Conservation (phyloP, 768 basidiomycete genomes). For the Gyrodon lividus region DNA sequence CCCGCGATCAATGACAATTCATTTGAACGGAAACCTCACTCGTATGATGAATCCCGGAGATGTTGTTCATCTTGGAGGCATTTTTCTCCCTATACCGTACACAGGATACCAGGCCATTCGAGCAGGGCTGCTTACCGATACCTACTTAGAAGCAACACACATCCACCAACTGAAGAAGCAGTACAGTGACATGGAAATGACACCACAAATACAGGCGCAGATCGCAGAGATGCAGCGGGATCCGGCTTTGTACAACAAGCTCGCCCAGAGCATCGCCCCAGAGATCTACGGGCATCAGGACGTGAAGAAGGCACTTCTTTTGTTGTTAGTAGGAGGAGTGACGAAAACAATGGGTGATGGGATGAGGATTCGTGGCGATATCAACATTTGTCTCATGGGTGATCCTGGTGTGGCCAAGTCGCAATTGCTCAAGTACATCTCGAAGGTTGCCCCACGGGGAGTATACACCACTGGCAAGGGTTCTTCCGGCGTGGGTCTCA, state of each 20-base stretch:
- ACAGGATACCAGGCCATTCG: slow-evolving; percentile 97
- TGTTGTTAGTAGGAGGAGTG: slow-evolving; percentile 93
- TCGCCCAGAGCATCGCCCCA: slow-evolving; percentile 93
- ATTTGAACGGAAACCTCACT: slow-evolving; percentile 86
- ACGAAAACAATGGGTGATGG: slow-evolving; percentile 95
- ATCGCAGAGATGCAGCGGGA: slow-evolving; percentile 71
- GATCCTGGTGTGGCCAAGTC: slow-evolving; percentile 99
- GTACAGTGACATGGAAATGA: slow-evolving; percentile 92
- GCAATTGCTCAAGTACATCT: slow-evolving; percentile 95
- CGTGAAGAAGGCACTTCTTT: slow-evolving; percentile 92
- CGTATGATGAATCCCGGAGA: slow-evolving; percentile 94
- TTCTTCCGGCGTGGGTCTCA: slow-evolving; percentile 97
- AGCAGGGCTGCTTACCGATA: slow-evolving; percentile 94
- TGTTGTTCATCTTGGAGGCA: slow-evolving; percentile 91
- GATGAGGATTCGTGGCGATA: slow-evolving; percentile 97
- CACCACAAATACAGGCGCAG: slow-evolving; percentile 72
- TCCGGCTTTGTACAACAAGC: slow-evolving; percentile 78
- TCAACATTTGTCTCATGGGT: slow-evolving; percentile 98
- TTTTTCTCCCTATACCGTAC: slow-evolving; percentile 97
- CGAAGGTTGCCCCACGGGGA: slow-evolving; percentile 96
- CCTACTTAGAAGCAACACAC: slow-evolving; percentile 90
- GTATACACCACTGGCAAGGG: slow-evolving; percentile 99
- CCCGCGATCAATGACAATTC: slow-evolving; percentile 97
- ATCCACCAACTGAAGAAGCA: slow-evolving; percentile 96
- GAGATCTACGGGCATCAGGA: slow-evolving; percentile 98